Percentiles rank a stretch among this genome's conserved stretches.
Evolutionary conservation across 306 rosid species (phyloP).

Genomic region (Pyrus pyrifolia): DNA sequence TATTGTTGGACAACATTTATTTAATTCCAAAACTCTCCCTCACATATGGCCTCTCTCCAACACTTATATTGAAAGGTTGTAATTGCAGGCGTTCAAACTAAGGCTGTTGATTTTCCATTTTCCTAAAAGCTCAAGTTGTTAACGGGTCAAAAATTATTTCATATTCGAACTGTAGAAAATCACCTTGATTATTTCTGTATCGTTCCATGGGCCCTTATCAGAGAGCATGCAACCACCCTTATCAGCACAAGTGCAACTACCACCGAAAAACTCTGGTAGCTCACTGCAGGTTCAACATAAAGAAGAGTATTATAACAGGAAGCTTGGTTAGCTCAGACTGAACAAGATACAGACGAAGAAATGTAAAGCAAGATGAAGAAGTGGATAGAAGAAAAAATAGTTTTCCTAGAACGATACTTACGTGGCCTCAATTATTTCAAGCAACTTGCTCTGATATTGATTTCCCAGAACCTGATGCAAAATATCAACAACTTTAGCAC

Average conservation of each 20-base stretch:
- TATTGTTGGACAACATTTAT: neutral
- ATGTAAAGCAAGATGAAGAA: neutral
- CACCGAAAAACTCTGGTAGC: constrained; percentile 92
- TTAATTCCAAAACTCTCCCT: neutral
- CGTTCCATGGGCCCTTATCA: constrained; percentile 99
- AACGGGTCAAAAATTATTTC: neutral
- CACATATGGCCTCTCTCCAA: neutral
- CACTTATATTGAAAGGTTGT: neutral
- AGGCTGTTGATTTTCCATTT: neutral
- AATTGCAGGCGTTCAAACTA: neutral
- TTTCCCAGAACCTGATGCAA: constrained; percentile 67
- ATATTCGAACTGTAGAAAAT: neutral
- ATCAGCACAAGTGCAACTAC: constrained; percentile 78
- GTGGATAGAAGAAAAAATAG: neutral
- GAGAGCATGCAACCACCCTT: constrained; percentile 94
- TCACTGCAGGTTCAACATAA: constrained; percentile 44
- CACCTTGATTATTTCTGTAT: constrained; percentile 72
- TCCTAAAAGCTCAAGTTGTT: neutral
- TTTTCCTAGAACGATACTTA: neutral
- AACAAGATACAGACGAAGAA: neutral
- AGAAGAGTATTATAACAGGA: constrained; percentile 1
- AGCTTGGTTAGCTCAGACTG: neutral
- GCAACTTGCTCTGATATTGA: constrained; percentile 92
- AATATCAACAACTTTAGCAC: constrained; percentile 17
- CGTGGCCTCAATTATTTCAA: constrained; percentile 85